Conservation (phyloP, 2,329 filamentous ascomycete species). For the Penicillium hordei region DNA sequence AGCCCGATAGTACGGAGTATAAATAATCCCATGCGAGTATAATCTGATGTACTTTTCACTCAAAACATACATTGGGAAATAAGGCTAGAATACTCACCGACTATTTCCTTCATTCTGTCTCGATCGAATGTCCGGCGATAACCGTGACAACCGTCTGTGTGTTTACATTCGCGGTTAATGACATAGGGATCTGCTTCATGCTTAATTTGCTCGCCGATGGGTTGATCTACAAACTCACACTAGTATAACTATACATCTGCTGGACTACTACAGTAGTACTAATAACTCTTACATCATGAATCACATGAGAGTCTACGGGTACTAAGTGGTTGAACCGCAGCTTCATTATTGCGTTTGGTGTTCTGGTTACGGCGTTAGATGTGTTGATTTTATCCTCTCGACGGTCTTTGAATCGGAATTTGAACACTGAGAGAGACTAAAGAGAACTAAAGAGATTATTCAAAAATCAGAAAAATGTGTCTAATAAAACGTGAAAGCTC, state of each 20-base stretch:
- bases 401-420: neutral
- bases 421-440: neutral
- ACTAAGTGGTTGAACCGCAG: neutral
- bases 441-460: neutral
- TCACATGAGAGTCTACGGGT: neutral
- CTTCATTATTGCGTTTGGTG: neutral
- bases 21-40: neutral
- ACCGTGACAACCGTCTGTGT: neutral
- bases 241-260: neutral
- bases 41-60: neutral
- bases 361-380: neutral
- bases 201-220: slow-evolving; percentile 2
- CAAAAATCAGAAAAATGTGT: neutral
- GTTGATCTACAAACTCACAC: neutral
- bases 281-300: slow-evolving; percentile 1
- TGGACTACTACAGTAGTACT: neutral
- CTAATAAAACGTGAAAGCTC: too few relatives aligned
- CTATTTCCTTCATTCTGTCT: neutral
- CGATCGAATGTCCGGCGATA: slow-evolving; percentile 2
- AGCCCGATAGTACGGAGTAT: neutral
- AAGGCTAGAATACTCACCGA: neutral
- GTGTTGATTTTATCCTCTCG: neutral
- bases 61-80: neutral
- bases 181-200: neutral
- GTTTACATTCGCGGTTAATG: neutral